Percentiles rank a stretch among this genome's conserved stretches.
Evolutionary conservation across 345 rosid species (phyloP).

Genomic region (Xanthoceras sorbifolium): DNA sequence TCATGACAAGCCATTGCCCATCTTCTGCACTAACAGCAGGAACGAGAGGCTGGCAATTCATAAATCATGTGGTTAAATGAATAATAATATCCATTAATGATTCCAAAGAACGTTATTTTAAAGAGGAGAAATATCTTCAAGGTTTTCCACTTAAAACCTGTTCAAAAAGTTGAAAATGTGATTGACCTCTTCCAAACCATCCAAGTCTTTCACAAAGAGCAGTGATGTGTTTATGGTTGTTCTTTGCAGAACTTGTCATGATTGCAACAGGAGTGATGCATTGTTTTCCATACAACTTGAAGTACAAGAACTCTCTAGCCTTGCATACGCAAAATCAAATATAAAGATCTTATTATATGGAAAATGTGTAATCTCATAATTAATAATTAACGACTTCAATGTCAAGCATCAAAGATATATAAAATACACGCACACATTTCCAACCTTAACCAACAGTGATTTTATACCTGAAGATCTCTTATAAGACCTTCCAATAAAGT

Average conservation of each 20-base stretch:
- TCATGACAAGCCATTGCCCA: slow-evolving; percentile 79
- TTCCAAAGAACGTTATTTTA: background rate
- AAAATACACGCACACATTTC: slow-evolving; percentile 1
- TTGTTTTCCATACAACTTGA: slow-evolving; percentile 81
- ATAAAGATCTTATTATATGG: background rate
- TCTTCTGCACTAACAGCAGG: slow-evolving; percentile 79
- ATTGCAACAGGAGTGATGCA: slow-evolving; percentile 91
- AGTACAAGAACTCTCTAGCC: slow-evolving; percentile 92
- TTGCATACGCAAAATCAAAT: slow-evolving; percentile 29
- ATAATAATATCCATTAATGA: background rate
- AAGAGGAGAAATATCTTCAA: background rate
- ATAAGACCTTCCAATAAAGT: slow-evolving; percentile 92
- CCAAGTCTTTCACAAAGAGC: slow-evolving; percentile 68
- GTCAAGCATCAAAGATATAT: slow-evolving; percentile 16
- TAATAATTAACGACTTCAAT: background rate
- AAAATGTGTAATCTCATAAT: background rate
- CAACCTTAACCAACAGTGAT: slow-evolving; percentile 14
- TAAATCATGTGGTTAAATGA: slow-evolving; percentile 20
- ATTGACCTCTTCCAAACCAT: slow-evolving; percentile 94
- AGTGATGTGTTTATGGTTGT: slow-evolving; percentile 75
- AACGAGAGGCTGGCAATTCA: slow-evolving; percentile 76
- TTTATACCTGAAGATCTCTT: slow-evolving; percentile 90
- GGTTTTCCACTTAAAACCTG: slow-evolving; percentile 54
- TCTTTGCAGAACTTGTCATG: slow-evolving; percentile 96
- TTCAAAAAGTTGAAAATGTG: slow-evolving; percentile 86